Evolutionary conservation across 208 protist genomes (phyloP), one percentile per base, ranked within the genome.

Genomic region (Phytomonas sp.): DNA sequence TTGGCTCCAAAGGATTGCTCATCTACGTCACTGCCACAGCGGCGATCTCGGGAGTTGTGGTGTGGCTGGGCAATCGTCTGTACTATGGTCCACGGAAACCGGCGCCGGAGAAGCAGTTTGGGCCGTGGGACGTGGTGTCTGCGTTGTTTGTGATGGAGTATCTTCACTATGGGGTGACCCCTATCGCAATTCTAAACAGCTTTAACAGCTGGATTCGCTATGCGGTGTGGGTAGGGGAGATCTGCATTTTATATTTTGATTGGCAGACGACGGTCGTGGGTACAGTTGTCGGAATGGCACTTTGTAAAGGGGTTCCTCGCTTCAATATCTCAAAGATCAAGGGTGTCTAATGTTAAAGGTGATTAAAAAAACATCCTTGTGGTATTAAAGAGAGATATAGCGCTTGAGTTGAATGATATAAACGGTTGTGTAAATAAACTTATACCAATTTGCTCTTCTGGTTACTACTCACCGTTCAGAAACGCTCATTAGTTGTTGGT

Each of bases 141-240:
- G 84, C 77, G 1, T 70, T 96, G 26, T 94, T 96, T 74, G 80
- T 96, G 31, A 86, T 93, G 83, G 74, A 92, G 63, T 93, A 93
- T 77, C 66, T 89, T 29, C 79, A 89, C 67, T 83, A 87, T 56
- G 83, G 83, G 34, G 78, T 93, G 63, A 85, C 76, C 5, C 92
- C 92, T 12, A 52, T 93, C 5, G 62, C 75, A 30, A 82, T 93
- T 61, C 75, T 96, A 29, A 90, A 85, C 74, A 90, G 83, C 74
- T 96, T 94, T 72, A 91, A 81, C 80, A 83, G 89, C 64, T 96
- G 88, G 88, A 74, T 96, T 70, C 80, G 83, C 75, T 96, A 94
- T 76, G 92, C 92, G 40, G 84, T 82, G 66, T 94, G 84, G 82
- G 87, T 96, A 14, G 92, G 92, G 5, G 80, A 84, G 67, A 60